Evolutionary conservation across 495 filamentous ascomycete species (phyloP), one percentile per base, ranked within the genome.

Genomic region (Opeltia flavorubescens): DNA sequence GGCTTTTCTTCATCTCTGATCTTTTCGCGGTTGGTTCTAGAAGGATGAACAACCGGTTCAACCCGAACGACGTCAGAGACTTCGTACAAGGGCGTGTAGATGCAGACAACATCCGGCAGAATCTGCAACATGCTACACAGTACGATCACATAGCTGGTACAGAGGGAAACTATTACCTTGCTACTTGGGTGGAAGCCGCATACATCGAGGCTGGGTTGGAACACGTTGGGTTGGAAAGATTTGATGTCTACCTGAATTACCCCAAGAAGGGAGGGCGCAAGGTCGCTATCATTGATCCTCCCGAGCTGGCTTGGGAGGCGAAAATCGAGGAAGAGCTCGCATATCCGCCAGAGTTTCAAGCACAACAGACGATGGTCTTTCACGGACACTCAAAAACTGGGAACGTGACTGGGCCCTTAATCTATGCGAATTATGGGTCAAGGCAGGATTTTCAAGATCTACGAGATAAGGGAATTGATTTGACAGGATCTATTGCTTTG

Each of bases 391-490:
- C 88, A 11, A 83, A 80, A 55, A 75, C 84, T 6, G 91, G 89
- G 20, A 85, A 88, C 55, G 88, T 89, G 21, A 83, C 74, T n/a
- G 91, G 93, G 0, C 89, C 82, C n/a, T 61, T 99, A 44, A 75
- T 99, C 1, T 99, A 94, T 58, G 93, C 84, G 20, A 95, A 95
- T 57, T 93, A 88, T 54, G 91, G 93, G 12, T 81, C 84, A 43
- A 74, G 74, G 36, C 78, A 84, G 42, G 91, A 99, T 58, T 96
- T 89, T 57, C 65, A 81, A 56, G 59, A 59, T 42, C 65, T 99
- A 23, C 62, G 74, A 43, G 75, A 88, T 36, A 69, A 70, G 43
- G 87, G 83, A 0, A 68, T 96, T 47, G 69, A 81, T 11, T 64
- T 87, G 1, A 73, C 76, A 5, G 91, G 89, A 12, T 77, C 86